Evolutionary conservation across 2,329 filamentous ascomycete genomes (phyloP).

Genomic region (Venturia nashicola): DNA sequence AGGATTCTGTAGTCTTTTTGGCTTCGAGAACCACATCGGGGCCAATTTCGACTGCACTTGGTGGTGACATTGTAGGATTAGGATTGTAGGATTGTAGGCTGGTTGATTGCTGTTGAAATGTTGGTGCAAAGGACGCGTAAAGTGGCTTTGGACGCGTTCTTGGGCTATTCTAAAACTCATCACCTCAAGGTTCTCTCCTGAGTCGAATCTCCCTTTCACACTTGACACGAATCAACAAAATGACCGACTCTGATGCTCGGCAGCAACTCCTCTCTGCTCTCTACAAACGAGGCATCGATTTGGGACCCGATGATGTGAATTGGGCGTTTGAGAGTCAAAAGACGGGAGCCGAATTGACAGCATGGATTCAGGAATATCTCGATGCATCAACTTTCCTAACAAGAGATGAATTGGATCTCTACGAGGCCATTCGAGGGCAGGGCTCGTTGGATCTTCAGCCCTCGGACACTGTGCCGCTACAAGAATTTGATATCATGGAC

Average conservation of each 20-base stretch:
- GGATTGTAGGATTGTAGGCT: too few species aligned
- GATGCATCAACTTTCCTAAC: conserved; percentile 33
- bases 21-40: conserved; percentile 15
- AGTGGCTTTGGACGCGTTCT: background rate
- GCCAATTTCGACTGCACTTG: conserved; percentile 16
- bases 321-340: conserved; percentile 33
- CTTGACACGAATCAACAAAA: background rate
- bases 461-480: conserved; percentile 31
- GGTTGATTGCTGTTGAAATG: background rate
- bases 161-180: too few species aligned
- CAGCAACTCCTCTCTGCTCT: conserved; percentile 27
- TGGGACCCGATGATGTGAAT: conserved; percentile 34
- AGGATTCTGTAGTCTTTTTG: background rate
- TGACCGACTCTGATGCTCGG: background rate
- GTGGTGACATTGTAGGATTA: conserved; percentile 2
- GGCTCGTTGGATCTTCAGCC: conserved; percentile 10
- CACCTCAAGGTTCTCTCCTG: background rate
- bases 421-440: conserved; percentile 21
- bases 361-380: conserved; percentile 37
- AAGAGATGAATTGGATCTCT: conserved; percentile 37
- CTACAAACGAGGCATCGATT: conserved; percentile 30
- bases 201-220: background rate
- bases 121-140: background rate
- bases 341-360: conserved; percentile 26
- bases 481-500: conserved; percentile 46